Conservation (phyloP, 1,139 yeast species). For the Kodamaea arcana region DNA sequence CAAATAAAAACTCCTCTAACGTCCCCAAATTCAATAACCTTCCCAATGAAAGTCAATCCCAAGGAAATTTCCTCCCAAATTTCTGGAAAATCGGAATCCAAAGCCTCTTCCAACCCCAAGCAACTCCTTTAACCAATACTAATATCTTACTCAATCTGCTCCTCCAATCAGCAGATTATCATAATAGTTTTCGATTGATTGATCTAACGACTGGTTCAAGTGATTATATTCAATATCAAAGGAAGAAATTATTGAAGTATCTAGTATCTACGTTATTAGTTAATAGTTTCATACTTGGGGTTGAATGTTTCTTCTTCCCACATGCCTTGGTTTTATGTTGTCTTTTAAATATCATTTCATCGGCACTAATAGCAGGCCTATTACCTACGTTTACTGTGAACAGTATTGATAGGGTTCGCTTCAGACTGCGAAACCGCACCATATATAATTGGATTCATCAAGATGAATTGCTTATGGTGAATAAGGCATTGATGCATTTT, state of each 20-base stretch:
- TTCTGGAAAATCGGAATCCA: no score
- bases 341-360: neutral
- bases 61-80: no score
- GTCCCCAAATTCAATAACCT: neutral
- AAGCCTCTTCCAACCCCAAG: no score
- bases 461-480: conserved; percentile 27
- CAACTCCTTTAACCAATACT: conserved; percentile 1
- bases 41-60: no score
- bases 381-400: conserved; percentile 14
- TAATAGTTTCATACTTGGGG: conserved; percentile 3
- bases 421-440: conserved; percentile 30
- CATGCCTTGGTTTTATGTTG: conserved; percentile 9
- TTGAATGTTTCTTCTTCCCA: conserved; percentile 10
- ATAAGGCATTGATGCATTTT: conserved; percentile 32
- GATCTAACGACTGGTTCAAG: conserved; percentile 21
- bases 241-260: neutral
- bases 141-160: conserved; percentile 19
- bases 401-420: conserved; percentile 27
- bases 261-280: neutral
- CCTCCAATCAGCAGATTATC: conserved; percentile 31
- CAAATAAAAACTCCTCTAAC: neutral
- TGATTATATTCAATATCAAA: conserved; percentile 1
- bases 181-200: conserved; percentile 28
- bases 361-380: conserved; percentile 7
- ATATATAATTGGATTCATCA: conserved; percentile 21